Evolutionary conservation across 345 rosid genomes (phyloP), one percentile per base, ranked within the genome.

Genomic region (Citrus hindsii): DNA sequence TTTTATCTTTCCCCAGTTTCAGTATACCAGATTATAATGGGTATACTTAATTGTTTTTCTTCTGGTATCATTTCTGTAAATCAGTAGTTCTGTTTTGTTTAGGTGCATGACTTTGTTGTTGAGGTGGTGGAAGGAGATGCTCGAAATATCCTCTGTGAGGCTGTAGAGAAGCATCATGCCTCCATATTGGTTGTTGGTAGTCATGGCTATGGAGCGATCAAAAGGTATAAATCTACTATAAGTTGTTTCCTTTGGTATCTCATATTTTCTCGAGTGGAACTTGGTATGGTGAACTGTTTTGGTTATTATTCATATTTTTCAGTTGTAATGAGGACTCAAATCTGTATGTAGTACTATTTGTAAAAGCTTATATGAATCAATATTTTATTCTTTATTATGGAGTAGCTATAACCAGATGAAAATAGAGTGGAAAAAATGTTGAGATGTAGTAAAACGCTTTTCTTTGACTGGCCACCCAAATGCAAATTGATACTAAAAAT

Each of bases 41-140:
- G 18, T 12, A 13, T 46, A 12, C 51, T 46, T 13, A 12, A 21
- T 22, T 71, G 9, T 28, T 55, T 19, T 58, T 3, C 24, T 28
- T 72, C 56, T 40, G 68, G n/a, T 70, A 62, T 58, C 38, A 33
- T 69, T 80, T 76, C 69, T 71, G 69, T 32, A 69, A 16, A 16
- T 74, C 18, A 59, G 14, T 21, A 37, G 7, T 67, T 66, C 12
- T 75, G 32, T 82, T 72, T 82, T 71, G 35, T 82, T 72, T 81
- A 96, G 99, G 94, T 93, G 73, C 82, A 55, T 77, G 93, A 88
- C 65, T 87, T 79, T 2, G 76, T 68, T 13, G 61, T 84, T 35
- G 93, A 94, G 80, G 90, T 28, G 30, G 30, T 28, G 30, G 30
- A 28, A 28, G 30, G 30, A 28, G 30, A 28, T 28, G 30, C 30